Conservation (phyloP, 345 rosid genomes). For the Eutrema heterophyllum region DNA sequence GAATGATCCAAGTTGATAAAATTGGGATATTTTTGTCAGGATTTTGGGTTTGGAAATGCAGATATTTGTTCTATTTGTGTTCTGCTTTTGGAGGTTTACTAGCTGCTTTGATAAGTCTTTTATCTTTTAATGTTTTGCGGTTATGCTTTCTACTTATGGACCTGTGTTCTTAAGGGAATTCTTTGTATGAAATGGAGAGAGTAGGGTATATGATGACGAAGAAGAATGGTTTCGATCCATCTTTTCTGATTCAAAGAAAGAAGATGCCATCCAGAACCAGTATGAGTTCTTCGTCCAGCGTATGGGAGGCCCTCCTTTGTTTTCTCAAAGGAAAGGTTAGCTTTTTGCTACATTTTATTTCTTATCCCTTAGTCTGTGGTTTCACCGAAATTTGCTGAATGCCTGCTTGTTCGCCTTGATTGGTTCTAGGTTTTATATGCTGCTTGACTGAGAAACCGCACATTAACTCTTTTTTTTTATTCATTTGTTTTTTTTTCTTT, state of each 20-base stretch:
- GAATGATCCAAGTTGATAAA: background rate
- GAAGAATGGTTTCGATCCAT: constrained; percentile 88
- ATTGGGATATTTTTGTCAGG: background rate
- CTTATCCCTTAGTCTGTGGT: background rate
- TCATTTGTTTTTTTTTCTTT: background rate
- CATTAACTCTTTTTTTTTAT: background rate
- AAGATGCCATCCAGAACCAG: constrained; percentile 85
- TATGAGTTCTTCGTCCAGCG: constrained; percentile 92
- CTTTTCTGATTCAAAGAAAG: constrained; percentile 66
- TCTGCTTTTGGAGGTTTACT: background rate
- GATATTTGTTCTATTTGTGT: background rate
- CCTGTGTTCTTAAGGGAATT: background rate
- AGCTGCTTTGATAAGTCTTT: background rate
- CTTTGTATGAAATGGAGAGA: background rate
- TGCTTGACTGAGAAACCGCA: background rate
- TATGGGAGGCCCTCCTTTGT: constrained; percentile 94
- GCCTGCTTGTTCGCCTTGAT: background rate
- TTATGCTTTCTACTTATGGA: background rate
- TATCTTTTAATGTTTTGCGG: background rate
- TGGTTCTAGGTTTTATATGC: background rate
- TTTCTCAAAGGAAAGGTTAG: constrained; percentile 73
- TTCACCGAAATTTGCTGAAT: background rate
- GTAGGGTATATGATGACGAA: constrained; percentile 80
- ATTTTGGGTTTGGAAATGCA: background rate
- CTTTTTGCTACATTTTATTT: background rate